phyloP scores from a whole-genome alignment of 768 basidiomycete species.

The Termitomyces sp. region DNA sequence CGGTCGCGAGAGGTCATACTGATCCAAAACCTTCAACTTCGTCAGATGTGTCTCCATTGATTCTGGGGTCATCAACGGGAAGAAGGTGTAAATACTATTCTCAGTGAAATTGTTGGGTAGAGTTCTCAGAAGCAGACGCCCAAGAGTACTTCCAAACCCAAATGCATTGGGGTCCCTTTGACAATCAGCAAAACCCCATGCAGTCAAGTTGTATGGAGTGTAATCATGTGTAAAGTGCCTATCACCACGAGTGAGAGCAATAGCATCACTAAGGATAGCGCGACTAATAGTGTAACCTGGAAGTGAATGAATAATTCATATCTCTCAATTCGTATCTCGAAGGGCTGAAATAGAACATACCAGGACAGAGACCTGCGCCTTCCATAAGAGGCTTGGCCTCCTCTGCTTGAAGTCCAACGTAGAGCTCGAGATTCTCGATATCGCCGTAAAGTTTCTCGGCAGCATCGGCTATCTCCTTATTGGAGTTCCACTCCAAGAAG shows the following conservation, averaged over 20 bases:
- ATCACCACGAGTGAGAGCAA: conserved; percentile 83
- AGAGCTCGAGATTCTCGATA: conserved; percentile 76
- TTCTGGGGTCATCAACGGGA: conserved; percentile 81
- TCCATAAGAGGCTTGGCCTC: conserved; percentile 70
- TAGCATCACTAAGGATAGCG: conserved; percentile 83
- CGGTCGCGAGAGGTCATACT: conserved; percentile 58
- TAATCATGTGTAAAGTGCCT: conserved; percentile 79
- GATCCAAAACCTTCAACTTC: conserved; percentile 48
- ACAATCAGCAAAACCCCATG: conserved; percentile 84
- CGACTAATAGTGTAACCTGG: conserved; percentile 78
- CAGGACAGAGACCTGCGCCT: conserved; percentile 84
- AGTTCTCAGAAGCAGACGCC: conserved; percentile 68
- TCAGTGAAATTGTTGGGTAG: conserved; percentile 66
- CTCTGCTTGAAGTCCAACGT: conserved; percentile 79
- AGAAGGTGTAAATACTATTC: conserved; percentile 78
- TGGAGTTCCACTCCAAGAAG: conserved; percentile 82
- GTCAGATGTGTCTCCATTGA: conserved; percentile 59
- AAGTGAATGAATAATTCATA: background rate
- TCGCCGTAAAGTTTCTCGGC: conserved; percentile 78
- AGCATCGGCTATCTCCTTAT: conserved; percentile 61
- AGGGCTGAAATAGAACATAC: conserved; percentile 28
- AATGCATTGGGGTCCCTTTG: conserved; percentile 68
- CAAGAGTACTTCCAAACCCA: conserved; percentile 76
- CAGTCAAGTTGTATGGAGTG: conserved; percentile 75
- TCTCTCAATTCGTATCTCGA: too few relatives aligned